Evolutionary conservation across 2,329 filamentous ascomycete genomes (phyloP).

Genomic region (Cladosporium sp.): DNA sequence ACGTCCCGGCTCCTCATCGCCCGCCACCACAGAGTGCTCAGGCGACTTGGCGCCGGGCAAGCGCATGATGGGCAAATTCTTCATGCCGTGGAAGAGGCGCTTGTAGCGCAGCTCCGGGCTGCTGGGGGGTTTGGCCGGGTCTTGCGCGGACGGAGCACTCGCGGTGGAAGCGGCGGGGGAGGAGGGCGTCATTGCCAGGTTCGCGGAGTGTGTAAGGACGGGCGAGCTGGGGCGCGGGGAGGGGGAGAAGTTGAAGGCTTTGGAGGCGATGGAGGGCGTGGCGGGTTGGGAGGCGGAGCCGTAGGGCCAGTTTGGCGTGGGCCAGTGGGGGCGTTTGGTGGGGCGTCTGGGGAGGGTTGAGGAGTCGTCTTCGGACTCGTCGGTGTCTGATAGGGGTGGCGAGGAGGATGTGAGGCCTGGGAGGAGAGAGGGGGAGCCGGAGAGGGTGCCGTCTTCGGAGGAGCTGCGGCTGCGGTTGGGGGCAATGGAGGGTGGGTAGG

Average conservation of each 20-base stretch:
- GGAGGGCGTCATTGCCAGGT: conserved; percentile 5
- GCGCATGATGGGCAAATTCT: neutral
- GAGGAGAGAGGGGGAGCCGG: neutral
- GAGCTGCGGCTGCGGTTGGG: conserved; percentile 5
- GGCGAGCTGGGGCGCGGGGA: conserved; percentile 8
- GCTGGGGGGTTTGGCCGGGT: conserved; percentile 23
- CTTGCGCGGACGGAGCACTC: neutral
- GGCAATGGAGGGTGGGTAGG: neutral
- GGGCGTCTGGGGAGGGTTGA: conserved; percentile 28
- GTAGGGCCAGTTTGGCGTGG: conserved; percentile 18
- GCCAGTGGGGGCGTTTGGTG: conserved; percentile 23
- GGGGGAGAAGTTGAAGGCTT: conserved; percentile 24
- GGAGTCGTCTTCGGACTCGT: conserved; percentile 6
- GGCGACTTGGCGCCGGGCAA: conserved; percentile 1
- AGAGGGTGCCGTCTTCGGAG: conserved; percentile 3
- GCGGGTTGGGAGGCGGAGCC: conserved; percentile 29
- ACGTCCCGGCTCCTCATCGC: neutral
- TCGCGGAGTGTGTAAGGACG: conserved; percentile 5
- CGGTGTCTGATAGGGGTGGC: conserved; percentile 3
- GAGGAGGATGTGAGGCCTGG: conserved; percentile 8
- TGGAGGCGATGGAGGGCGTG: conserved; percentile 22
- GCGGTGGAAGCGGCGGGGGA: conserved; percentile 1
- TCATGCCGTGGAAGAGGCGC: conserved; percentile 34
- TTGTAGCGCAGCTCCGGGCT: conserved; percentile 40
- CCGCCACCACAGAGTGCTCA: neutral